phyloP scores from a whole-genome alignment of 768 basidiomycete species.

The Suillus decipiens region DNA sequence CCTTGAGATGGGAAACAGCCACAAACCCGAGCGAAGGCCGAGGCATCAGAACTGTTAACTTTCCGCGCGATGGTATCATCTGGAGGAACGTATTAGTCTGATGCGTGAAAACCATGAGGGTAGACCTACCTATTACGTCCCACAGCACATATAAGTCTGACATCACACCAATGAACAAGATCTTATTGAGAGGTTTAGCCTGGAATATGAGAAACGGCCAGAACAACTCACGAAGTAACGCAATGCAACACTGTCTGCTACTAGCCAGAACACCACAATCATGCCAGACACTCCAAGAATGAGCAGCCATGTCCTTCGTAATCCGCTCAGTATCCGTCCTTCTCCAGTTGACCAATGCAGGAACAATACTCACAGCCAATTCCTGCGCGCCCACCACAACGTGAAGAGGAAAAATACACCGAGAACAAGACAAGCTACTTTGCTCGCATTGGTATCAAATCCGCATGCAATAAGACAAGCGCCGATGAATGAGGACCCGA shows the following conservation, averaged over 20 bases:
- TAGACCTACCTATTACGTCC: slow-evolving; percentile 75
- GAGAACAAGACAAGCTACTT: slow-evolving; percentile 76
- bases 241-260: slow-evolving; percentile 70
- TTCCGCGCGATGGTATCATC: slow-evolving; percentile 86
- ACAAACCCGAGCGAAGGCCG: slow-evolving; percentile 80
- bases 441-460: slow-evolving; percentile 87
- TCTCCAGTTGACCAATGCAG: neutral
- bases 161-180: slow-evolving; percentile 86
- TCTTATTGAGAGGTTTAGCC: slow-evolving; percentile 36
- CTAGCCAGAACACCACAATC: slow-evolving; percentile 84
- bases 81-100: slow-evolving; percentile 26
- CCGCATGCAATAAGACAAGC: slow-evolving; percentile 86
- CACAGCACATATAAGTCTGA: slow-evolving; percentile 85
- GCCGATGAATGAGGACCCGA: slow-evolving; percentile 85
- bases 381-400: slow-evolving; percentile 83
- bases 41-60: slow-evolving; percentile 86
- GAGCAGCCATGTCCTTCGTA: slow-evolving; percentile 69
- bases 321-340: neutral
- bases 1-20: slow-evolving; percentile 86
- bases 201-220: neutral
- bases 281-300: slow-evolving; percentile 80
- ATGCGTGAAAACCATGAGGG: neutral
- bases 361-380: slow-evolving; percentile 58
- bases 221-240: slow-evolving; percentile 65
- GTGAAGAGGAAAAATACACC: slow-evolving; percentile 87